phyloP scores from a whole-genome alignment of 2,329 filamentous ascomycete species.

The Triangularia setosa region DNA sequence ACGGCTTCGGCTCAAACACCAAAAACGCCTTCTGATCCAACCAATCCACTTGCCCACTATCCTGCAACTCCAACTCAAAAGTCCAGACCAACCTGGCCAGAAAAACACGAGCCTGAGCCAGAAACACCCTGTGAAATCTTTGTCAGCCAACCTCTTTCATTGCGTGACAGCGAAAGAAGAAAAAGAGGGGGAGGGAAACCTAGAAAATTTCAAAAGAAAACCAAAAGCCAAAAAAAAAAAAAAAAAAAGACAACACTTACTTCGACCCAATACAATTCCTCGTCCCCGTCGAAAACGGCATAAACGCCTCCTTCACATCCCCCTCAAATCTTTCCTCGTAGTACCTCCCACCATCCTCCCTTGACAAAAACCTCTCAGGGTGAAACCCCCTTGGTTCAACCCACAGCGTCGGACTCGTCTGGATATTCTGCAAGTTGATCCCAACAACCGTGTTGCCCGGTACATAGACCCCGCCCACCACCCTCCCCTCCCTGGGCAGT shows the following conservation, averaged over 20 bases:
- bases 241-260: background rate
- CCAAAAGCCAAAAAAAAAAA: too few relatives aligned
- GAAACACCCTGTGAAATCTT: constrained; percentile 2
- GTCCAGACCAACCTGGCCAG: constrained; percentile 4
- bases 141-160: too few relatives aligned
- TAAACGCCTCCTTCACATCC: constrained; percentile 5
- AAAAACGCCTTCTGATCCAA: constrained; percentile 11
- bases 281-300: constrained; percentile 3
- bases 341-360: background rate
- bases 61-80: constrained; percentile 7
- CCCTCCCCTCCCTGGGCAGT: background rate
- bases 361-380: constrained; percentile 3
- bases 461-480: background rate
- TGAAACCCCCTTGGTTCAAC: background rate
- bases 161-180: too few relatives aligned
- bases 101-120: constrained; percentile 8
- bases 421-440: constrained; percentile 12
- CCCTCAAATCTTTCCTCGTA: background rate
- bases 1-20: constrained; percentile 14
- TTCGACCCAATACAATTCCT: constrained; percentile 6
- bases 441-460: constrained; percentile 10
- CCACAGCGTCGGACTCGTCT: constrained; percentile 6
- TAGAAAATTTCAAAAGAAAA: too few relatives aligned
- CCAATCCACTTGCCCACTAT: constrained; percentile 4
- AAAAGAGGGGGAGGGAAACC: too few relatives aligned